A percentile compares a stretch with the other conserved stretches of the same genome.
Evolutionary conservation across 83 land plant species (phyloP).

Genomic region (Diphasiastrum complanatum): DNA sequence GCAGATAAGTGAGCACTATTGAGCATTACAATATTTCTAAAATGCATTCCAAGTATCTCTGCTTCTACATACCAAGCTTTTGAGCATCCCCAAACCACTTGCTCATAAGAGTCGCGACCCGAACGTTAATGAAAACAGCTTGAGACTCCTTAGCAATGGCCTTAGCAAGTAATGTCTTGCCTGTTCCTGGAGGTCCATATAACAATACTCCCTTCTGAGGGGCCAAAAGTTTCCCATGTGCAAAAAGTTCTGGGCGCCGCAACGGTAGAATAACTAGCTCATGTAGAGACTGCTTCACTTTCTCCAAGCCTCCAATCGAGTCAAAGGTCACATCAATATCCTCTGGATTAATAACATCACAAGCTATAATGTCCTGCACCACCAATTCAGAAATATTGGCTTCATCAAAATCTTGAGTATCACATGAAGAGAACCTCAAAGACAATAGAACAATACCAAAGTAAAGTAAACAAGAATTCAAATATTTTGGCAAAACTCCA

Average conservation of each 20-base stretch:
- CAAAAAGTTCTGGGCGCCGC: slow-evolving; percentile 9
- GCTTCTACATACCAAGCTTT: slow-evolving; percentile 11
- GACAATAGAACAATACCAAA: no score
- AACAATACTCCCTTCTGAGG: slow-evolving; percentile 8
- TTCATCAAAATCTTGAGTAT: no score
- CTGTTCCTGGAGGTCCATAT: no score
- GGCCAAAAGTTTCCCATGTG: slow-evolving; percentile 2
- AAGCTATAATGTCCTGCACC: slow-evolving; percentile 9
- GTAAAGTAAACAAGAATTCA: background rate
- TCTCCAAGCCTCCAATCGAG: slow-evolving; percentile 6
- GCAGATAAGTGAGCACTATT: no score
- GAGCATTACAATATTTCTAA: no score
- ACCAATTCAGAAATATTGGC: no score
- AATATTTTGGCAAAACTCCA: background rate
- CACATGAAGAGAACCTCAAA: no score
- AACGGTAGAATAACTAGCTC: no score
- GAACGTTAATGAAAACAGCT: slow-evolving; percentile 5
- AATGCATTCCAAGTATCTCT: no score
- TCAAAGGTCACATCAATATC: slow-evolving; percentile 7
- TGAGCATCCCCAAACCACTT: slow-evolving; percentile 10
- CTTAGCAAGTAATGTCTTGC: no score
- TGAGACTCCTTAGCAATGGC: slow-evolving; percentile 10
- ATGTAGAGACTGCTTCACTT: background rate
- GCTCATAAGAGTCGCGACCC: slow-evolving; percentile 5
- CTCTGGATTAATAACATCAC: slow-evolving; percentile 4